A percentile compares a stretch with the other conserved stretches of the same genome.
Evolutionary conservation across 2,329 filamentous ascomycete genomes (phyloP).

Genomic region (Byssothecium circinans): DNA sequence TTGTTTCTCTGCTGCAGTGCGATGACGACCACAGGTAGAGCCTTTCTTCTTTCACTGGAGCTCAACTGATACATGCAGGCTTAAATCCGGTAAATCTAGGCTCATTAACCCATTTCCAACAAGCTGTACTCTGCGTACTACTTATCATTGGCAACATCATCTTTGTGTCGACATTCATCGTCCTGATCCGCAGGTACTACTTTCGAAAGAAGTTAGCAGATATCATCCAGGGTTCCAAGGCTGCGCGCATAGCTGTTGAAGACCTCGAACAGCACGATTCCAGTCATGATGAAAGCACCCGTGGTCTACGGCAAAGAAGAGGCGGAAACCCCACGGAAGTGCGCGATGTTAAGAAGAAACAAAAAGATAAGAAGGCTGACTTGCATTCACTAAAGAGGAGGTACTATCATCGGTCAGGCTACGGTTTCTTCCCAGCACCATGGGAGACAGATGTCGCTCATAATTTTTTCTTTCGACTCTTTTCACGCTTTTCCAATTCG

Average conservation of each 20-base stretch:
- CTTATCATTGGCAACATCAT: slow-evolving; percentile 35
- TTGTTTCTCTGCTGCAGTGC: slow-evolving; percentile 33
- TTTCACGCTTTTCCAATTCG: slow-evolving; percentile 21
- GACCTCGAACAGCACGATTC: slow-evolving; percentile 27
- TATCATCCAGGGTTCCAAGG: slow-evolving; percentile 28
- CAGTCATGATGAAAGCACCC: slow-evolving; percentile 3
- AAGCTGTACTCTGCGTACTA: slow-evolving; percentile 29
- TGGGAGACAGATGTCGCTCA: slow-evolving; percentile 32
- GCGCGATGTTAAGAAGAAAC: background rate
- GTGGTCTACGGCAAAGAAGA: slow-evolving; percentile 2
- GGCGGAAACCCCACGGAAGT: background rate
- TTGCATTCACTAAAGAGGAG: slow-evolving; percentile 16
- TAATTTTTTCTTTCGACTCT: slow-evolving; percentile 17
- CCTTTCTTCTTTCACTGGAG: background rate
- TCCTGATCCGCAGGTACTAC: slow-evolving; percentile 26
- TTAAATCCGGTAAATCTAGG: slow-evolving; percentile 31
- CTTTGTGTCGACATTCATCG: slow-evolving; percentile 33
- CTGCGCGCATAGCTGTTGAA: slow-evolving; percentile 24
- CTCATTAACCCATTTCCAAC: slow-evolving; percentile 29
- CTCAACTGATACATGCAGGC: slow-evolving; percentile 12
- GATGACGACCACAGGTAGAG: slow-evolving; percentile 34
- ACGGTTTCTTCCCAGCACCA: slow-evolving; percentile 33
- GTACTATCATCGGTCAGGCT: slow-evolving; percentile 30
- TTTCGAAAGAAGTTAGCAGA: slow-evolving; percentile 33
- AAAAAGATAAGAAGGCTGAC: background rate